phyloP scores from a whole-genome alignment of 2,329 filamentous ascomycete species.

The Apiospora aurea region DNA sequence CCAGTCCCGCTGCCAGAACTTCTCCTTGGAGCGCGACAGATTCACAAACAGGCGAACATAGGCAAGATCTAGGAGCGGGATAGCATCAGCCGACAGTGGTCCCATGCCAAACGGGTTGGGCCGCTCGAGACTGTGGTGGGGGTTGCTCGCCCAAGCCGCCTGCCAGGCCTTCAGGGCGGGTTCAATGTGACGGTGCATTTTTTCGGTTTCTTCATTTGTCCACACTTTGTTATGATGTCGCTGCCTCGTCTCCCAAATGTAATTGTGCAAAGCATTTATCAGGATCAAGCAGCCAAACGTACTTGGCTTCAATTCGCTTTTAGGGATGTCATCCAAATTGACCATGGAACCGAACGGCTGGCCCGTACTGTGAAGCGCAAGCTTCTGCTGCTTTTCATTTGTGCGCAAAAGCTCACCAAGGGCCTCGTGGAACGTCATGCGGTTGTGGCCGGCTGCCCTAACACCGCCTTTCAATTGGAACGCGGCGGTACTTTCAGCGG shows the following conservation, averaged over 20 bases:
- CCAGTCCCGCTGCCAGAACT: conserved; percentile 93
- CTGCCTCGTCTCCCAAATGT: conserved; percentile 97
- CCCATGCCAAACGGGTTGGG: conserved; percentile 84
- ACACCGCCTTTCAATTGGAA: conserved; percentile 82
- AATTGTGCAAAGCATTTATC: conserved; percentile 95
- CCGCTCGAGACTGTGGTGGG: conserved; percentile 81
- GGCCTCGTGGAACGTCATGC: conserved; percentile 81
- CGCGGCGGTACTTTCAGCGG: conserved; percentile 80
- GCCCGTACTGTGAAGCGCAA: conserved; percentile 47
- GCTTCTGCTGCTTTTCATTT: conserved; percentile 69
- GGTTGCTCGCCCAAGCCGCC: conserved; percentile 86
- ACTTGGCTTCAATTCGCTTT: conserved; percentile 77
- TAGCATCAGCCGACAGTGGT: conserved; percentile 86
- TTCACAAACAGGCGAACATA: conserved; percentile 95
- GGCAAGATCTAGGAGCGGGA: conserved; percentile 88
- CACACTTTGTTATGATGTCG: conserved; percentile 86
- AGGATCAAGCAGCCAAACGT: conserved; percentile 91
- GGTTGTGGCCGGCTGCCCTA: conserved; percentile 71
- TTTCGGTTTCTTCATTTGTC: conserved; percentile 91
- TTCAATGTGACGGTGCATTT: conserved; percentile 95
- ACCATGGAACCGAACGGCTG: conserved; percentile 56
- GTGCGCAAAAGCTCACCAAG: conserved; percentile 82
- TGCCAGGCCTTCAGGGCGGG: conserved; percentile 95
- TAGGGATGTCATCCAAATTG: conserved; percentile 56
- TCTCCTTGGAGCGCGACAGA: conserved; percentile 88